These are phyloP conservation scores for Populus pruinosa DNA, from an alignment of 345 rosid species.

Conservation along the genomic window DNA sequence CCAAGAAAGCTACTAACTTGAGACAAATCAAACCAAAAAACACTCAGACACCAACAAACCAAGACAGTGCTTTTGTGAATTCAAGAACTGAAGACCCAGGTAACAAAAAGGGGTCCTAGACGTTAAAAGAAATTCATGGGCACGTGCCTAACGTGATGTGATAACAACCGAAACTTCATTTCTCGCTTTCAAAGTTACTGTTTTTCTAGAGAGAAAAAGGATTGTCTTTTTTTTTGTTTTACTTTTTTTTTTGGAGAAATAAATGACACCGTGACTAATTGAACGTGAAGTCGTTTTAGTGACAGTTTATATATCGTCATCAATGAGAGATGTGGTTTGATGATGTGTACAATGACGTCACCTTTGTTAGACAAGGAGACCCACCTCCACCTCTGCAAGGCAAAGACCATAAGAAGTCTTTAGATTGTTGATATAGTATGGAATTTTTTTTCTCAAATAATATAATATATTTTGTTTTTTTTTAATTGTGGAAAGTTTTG, in stretches of 20 bases:
- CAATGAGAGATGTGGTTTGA: constrained; percentile 9
- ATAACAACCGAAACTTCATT: constrained; percentile 13
- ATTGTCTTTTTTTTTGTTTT: neutral
- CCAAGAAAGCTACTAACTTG: neutral
- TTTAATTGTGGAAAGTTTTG: neutral
- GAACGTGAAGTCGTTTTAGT: constrained; percentile 24
- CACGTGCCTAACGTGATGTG: constrained; percentile 14
- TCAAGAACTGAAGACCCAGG: neutral
- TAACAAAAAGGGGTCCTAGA: neutral
- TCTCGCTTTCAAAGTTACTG: constrained; percentile 15
- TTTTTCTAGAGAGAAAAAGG: neutral
- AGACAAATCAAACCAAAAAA: neutral
- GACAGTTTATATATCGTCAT: constrained; percentile 12
- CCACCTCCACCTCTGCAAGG: neutral
- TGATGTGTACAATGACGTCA: constrained; percentile 20
- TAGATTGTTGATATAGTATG: neutral
- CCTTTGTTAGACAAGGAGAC: neutral
- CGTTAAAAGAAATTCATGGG: neutral
- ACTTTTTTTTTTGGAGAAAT: neutral
- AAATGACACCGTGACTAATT: neutral
- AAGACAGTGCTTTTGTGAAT: neutral
- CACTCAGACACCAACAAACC: neutral
- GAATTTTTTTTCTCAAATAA: neutral
- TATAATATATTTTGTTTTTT: no score
- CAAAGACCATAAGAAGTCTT: neutral